A percentile compares a stretch with the other conserved stretches of the same genome.
Evolutionary conservation across 352 stramenopile species (phyloP).

Genomic region (Phytophthora hibernalis): DNA sequence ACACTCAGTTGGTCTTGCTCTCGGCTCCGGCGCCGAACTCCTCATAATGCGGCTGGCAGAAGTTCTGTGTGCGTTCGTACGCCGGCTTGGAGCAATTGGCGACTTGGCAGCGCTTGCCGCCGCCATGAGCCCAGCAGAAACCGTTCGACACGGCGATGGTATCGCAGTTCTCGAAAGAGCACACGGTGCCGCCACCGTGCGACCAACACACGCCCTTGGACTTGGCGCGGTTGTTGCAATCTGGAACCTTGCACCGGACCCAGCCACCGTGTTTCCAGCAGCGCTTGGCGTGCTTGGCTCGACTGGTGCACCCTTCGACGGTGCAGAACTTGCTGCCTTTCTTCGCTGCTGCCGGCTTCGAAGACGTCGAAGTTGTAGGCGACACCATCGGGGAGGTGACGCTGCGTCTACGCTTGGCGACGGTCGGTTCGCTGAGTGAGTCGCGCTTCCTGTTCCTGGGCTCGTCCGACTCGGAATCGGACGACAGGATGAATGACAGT

Average conservation of each 20-base stretch:
- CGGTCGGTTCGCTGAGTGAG: constrained; percentile 19
- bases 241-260: constrained; percentile 61
- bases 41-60: constrained; percentile 59
- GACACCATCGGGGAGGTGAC: constrained; percentile 2
- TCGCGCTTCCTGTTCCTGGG: constrained; percentile 26
- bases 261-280: constrained; percentile 73
- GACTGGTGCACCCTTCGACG: constrained; percentile 51
- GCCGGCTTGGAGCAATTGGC: constrained; percentile 56
- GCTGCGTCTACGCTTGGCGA: constrained; percentile 32
- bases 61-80: constrained; percentile 70
- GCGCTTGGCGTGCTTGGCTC: constrained; percentile 59
- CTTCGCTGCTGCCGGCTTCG: constrained; percentile 22
- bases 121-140: constrained; percentile 54
- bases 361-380: neutral
- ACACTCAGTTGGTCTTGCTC: constrained; percentile 17
- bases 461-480: constrained; percentile 34
- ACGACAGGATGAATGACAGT: constrained; percentile 48
- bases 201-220: constrained; percentile 73
- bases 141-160: constrained; percentile 70
- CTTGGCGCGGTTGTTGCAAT: constrained; percentile 75
- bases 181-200: constrained; percentile 63
- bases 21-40: constrained; percentile 14
- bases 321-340: constrained; percentile 70
- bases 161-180: constrained; percentile 50
- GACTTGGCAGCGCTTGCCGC: constrained; percentile 52